phyloP scores from a whole-genome alignment of 2,329 filamentous ascomycete species.

The Lasiodiplodia sp. region DNA sequence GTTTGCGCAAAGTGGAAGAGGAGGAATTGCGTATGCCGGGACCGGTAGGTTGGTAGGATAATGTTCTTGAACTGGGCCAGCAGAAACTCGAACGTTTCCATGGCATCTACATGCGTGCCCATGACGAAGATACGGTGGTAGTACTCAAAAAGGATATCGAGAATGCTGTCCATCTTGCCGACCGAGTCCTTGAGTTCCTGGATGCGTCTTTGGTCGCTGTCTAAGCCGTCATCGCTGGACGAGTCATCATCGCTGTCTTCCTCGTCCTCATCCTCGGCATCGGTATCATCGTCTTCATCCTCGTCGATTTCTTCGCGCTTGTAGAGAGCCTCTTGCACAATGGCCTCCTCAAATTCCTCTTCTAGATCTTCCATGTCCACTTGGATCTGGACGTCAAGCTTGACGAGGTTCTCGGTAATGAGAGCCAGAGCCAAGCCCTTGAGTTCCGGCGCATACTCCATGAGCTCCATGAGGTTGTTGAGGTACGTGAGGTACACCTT shows the following conservation, averaged over 20 bases:
- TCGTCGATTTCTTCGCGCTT: conserved; percentile 53
- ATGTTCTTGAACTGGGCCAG: conserved; percentile 86
- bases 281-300: conserved; percentile 60
- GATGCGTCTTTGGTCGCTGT: conserved; percentile 66
- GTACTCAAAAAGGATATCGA: conserved; percentile 85
- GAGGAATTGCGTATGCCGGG: conserved; percentile 92
- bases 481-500: conserved; percentile 88
- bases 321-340: conserved; percentile 63
- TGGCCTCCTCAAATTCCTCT: conserved; percentile 80
- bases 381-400: conserved; percentile 95
- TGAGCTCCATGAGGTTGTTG: conserved; percentile 79
- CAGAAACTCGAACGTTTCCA: conserved; percentile 78
- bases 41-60: conserved; percentile 89
- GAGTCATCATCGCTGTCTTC: conserved; percentile 74
- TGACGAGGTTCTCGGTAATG: conserved; percentile 85
- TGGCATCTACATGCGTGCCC: conserved; percentile 69
- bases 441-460: conserved; percentile 78
- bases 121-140: conserved; percentile 77
- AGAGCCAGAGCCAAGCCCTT: conserved; percentile 82
- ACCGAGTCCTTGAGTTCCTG: conserved; percentile 81
- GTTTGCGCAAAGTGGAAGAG: conserved; percentile 94
- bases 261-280: conserved; percentile 54
- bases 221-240: conserved; percentile 67
- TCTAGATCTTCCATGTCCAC: conserved; percentile 91
- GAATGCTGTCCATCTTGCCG: conserved; percentile 87